phyloP scores from a whole-genome alignment of 805 yeast species.

The Kodamaea nitidulidarum region DNA sequence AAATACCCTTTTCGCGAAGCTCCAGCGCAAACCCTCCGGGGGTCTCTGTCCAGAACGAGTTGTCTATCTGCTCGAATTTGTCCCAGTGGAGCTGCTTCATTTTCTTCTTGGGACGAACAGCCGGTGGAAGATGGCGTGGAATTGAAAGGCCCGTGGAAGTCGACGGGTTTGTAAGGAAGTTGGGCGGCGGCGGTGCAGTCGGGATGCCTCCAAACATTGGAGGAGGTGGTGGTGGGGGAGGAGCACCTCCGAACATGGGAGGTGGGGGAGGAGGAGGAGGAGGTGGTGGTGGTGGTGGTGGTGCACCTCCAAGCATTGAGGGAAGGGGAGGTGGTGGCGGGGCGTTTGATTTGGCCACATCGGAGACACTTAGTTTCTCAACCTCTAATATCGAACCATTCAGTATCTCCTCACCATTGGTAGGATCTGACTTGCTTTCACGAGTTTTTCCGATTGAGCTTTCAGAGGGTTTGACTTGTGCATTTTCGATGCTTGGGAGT shows the following conservation, averaged over 20 bases:
- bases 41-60: constrained; percentile 60
- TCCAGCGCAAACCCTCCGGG: constrained; percentile 45
- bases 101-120: constrained; percentile 56
- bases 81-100: constrained; percentile 85
- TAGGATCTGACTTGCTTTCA: too few species aligned
- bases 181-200: constrained; percentile 24
- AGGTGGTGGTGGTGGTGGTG: constrained; percentile 23
- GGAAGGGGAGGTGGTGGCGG: constrained; percentile 4
- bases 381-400: too few species aligned
- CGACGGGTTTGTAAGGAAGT: constrained; percentile 16
- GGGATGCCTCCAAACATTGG: constrained; percentile 16
- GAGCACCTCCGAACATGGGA: constrained; percentile 8
- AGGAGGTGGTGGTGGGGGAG: constrained; percentile 18
- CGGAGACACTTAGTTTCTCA: too few species aligned
- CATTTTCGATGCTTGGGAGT: too few species aligned
- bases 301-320: constrained; percentile 5
- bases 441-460: too few species aligned
- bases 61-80: constrained; percentile 47
- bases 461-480: too few species aligned
- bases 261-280: constrained; percentile 22
- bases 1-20: constrained; percentile 55
- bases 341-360: too few species aligned
- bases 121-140: constrained; percentile 32
- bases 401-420: too few species aligned
- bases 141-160: constrained; percentile 3